A percentile compares a stretch with the other conserved stretches of the same genome.
Conservation (phyloP, 139 green algal species). For the Micractinium conductrix region DNA sequence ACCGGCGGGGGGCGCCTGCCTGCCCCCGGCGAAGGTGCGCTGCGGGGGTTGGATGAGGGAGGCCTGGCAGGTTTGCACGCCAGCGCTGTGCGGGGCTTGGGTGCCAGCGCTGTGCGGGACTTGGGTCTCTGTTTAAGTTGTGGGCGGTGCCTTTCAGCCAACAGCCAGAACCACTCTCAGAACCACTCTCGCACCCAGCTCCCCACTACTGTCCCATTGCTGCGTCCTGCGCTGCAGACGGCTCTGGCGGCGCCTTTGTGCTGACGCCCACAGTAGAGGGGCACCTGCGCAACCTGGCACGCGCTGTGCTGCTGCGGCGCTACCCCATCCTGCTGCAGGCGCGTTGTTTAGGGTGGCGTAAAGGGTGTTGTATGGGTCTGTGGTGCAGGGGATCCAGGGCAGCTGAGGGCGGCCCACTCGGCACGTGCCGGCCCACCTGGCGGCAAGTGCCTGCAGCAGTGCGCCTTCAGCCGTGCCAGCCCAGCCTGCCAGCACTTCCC, state of each 20-base stretch:
- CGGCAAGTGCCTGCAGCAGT: too few relatives aligned
- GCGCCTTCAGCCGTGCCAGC: too few relatives aligned
- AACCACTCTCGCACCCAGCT: neutral
- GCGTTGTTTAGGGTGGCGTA: neutral
- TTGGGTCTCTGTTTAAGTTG: neutral
- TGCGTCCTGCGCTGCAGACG: neutral
- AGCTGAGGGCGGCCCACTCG: too few relatives aligned
- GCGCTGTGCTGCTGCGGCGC: slow-evolving; percentile 85
- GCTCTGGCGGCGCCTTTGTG: slow-evolving; percentile 78
- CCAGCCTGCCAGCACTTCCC: too few relatives aligned
- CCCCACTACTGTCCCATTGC: neutral
- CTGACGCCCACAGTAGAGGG: slow-evolving; percentile 78
- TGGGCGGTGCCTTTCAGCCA: too few relatives aligned
- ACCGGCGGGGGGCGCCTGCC: slow-evolving; percentile 62
- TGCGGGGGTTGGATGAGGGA: neutral
- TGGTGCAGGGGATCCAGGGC: too few relatives aligned
- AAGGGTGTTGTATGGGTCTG: too few relatives aligned
- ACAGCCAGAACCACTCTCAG: neutral
- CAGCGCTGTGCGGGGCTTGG: neutral
- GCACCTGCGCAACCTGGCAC: slow-evolving; percentile 91
- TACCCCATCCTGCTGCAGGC: slow-evolving; percentile 87
- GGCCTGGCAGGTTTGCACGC: neutral
- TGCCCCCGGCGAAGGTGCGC: slow-evolving; percentile 34
- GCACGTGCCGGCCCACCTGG: too few relatives aligned
- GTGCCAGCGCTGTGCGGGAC: neutral